phyloP scores from a whole-genome alignment of 371 early-diverging fungal genomes.

The Mortierella sp. region DNA sequence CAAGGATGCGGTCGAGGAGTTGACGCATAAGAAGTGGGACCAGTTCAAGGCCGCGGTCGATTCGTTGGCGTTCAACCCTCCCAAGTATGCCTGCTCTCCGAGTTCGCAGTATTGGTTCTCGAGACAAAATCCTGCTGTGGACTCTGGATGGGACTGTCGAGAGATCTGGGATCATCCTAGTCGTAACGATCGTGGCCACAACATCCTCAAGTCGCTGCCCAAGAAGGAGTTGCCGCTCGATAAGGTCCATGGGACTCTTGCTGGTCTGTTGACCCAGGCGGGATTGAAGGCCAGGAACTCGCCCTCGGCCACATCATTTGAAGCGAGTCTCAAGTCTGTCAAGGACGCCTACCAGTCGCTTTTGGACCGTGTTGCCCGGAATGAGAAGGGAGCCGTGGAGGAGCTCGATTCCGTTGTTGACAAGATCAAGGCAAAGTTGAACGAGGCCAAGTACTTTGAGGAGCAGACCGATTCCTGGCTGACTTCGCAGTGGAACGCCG shows the following conservation, averaged over 20 bases:
- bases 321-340: conserved; percentile 24
- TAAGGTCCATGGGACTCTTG: conserved; percentile 19
- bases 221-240: conserved; percentile 25
- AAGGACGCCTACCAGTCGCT: conserved; percentile 22
- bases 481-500: conserved; percentile 35
- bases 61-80: conserved; percentile 34
- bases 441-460: conserved; percentile 38
- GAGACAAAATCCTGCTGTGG: conserved; percentile 22
- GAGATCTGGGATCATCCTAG: conserved; percentile 43
- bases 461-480: conserved; percentile 44
- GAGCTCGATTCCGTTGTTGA: conserved; percentile 26
- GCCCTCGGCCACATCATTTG: conserved; percentile 29
- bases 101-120: conserved; percentile 36
- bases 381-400: conserved; percentile 22
- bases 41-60: conserved; percentile 41
- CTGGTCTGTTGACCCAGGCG: conserved; percentile 25
- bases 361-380: conserved; percentile 19
- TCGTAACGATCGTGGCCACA: conserved; percentile 17
- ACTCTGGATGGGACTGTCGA: conserved; percentile 38
- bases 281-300: conserved; percentile 26
- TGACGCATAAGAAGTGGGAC: conserved; percentile 36
- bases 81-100: conserved; percentile 43
- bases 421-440: conserved; percentile 26
- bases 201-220: conserved; percentile 18
- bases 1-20: conserved; percentile 12